Conservation (phyloP, 106 monocot genomes). For the Xerophyta viscosa region DNA sequence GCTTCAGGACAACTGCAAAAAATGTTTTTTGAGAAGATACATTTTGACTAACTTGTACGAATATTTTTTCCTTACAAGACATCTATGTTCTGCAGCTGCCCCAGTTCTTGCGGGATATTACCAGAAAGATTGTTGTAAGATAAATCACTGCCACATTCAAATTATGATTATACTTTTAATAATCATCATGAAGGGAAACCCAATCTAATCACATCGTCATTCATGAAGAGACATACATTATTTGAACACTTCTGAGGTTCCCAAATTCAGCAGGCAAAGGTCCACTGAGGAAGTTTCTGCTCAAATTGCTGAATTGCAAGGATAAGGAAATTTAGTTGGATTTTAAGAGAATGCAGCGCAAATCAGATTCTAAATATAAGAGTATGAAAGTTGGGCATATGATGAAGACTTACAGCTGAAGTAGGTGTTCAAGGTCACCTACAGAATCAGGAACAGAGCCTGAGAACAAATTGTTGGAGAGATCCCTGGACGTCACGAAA, state of each 20-base stretch:
- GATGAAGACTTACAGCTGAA: conserved; percentile 63
- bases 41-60: too few relatives aligned
- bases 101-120: conserved; percentile 76
- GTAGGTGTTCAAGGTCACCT: conserved; percentile 96
- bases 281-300: conserved; percentile 60
- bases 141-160: conserved; percentile 44
- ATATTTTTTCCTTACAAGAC: conserved; percentile 81
- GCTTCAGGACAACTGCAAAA: too few relatives aligned
- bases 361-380: too few relatives aligned
- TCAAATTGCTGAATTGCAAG: conserved; percentile 55
- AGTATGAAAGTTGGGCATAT: too few relatives aligned
- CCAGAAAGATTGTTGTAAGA: conserved; percentile 83
- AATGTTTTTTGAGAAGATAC: background rate
- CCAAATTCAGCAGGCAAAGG: conserved; percentile 75
- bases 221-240: conserved; percentile 47
- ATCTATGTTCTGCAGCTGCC: conserved; percentile 73
- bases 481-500: conserved; percentile 45
- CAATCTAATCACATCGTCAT: background rate
- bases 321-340: background rate
- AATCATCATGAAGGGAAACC: background rate
- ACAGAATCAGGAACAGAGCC: conserved; percentile 76
- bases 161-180: too few relatives aligned
- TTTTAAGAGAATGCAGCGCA: too few relatives aligned
- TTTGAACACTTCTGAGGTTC: conserved; percentile 90
- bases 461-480: conserved; percentile 74